Percentiles rank a stretch among this genome's conserved stretches.
Conservation (phyloP, 441 rosid genomes). For the Corymbia calophylla region DNA sequence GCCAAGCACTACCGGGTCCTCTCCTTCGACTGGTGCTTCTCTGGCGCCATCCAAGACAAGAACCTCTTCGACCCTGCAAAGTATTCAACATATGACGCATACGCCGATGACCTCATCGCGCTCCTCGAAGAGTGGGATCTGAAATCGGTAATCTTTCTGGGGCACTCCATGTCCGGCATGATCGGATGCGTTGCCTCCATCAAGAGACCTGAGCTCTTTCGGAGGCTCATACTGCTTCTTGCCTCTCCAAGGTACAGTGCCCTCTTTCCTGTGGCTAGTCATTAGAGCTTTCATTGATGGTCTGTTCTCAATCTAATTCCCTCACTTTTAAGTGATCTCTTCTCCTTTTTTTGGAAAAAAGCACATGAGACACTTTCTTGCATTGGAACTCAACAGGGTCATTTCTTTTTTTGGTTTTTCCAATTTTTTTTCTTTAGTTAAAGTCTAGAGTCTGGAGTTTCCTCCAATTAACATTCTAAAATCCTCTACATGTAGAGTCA, state of each 20-base stretch:
- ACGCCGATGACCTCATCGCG: constrained; percentile 46
- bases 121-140: constrained; percentile 47
- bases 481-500: neutral
- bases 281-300: neutral
- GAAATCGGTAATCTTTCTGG: constrained; percentile 44
- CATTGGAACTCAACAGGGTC: neutral
- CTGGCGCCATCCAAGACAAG: constrained; percentile 57
- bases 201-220: neutral
- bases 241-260: neutral
- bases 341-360: neutral
- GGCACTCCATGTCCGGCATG: constrained; percentile 18
- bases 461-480: neutral
- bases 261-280: neutral
- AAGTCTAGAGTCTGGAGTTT: neutral
- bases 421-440: neutral
- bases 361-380: neutral
- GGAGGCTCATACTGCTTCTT: neutral
- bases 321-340: neutral
- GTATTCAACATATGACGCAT: constrained; percentile 45
- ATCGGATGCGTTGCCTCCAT: neutral
- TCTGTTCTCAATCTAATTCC: neutral
- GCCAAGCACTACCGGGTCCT: constrained; percentile 39
- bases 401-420: neutral
- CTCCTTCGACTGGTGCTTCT: constrained; percentile 70
- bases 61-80: constrained; percentile 43